Conservation (phyloP, 2,329 filamentous ascomycete genomes). For the Trichoderma endophyticum region DNA sequence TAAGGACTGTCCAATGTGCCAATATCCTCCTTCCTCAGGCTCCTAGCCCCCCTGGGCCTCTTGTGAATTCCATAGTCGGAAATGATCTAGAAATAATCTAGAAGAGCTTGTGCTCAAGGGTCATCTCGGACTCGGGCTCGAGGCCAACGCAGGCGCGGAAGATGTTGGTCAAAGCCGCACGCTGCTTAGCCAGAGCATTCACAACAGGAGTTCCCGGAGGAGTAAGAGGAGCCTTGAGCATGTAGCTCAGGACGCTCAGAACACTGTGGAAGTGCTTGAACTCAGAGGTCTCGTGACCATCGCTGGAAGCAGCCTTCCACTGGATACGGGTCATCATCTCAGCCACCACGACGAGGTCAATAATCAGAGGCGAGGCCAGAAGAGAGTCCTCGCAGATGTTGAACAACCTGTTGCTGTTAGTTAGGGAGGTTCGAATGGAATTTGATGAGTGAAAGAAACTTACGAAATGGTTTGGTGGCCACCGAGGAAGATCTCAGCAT, state of each 20-base stretch:
- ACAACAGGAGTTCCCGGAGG: constrained; percentile 93
- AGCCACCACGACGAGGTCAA: constrained; percentile 86
- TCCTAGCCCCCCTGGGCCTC: neutral
- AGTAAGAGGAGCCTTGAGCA: constrained; percentile 94
- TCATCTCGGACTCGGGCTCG: constrained; percentile 98
- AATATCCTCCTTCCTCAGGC: neutral
- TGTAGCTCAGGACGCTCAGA: constrained; percentile 95
- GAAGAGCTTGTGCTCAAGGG: constrained; percentile 96
- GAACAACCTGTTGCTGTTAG: constrained; percentile 68
- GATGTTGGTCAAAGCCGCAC: constrained; percentile 91
- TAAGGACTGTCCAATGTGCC: constrained; percentile 21
- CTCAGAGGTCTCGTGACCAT: constrained; percentile 55
- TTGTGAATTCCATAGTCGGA: neutral
- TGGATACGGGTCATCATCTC: constrained; percentile 99
- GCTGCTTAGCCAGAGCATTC: constrained; percentile 95
- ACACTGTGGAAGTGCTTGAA: constrained; percentile 97
- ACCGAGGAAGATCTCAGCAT: constrained; percentile 97
- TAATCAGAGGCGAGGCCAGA: constrained; percentile 92
- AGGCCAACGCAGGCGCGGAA: constrained; percentile 96
- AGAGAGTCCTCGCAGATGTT: constrained; percentile 99
- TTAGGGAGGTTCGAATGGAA: constrained; percentile 20
- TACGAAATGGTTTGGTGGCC: constrained; percentile 94
- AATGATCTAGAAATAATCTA: constrained; percentile 37
- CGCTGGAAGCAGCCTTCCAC: constrained; percentile 67
- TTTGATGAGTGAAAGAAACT: constrained; percentile 32